A percentile compares a stretch with the other conserved stretches of the same genome.
These are phyloP conservation scores for Neurospora hispaniola DNA, from an alignment of 495 filamentous ascomycete species.

Conservation along the genomic window DNA sequence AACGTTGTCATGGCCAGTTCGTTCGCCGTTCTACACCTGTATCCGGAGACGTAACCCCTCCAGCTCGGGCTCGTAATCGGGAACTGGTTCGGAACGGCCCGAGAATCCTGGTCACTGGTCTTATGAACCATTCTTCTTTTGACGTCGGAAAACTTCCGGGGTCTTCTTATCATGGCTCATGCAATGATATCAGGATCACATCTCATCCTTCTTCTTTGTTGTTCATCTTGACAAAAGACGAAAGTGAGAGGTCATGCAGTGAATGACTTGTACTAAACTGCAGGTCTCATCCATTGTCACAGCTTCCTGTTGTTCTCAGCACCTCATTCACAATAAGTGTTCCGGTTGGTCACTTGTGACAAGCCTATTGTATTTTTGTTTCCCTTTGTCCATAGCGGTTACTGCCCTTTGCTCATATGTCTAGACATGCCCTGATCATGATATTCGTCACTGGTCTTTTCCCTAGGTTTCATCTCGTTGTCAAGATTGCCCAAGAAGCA, in stretches of 20 bases:
- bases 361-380: not conserved
- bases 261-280: not conserved
- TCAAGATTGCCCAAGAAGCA: not conserved
- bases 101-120: not conserved
- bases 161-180: not conserved
- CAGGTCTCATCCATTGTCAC: not conserved
- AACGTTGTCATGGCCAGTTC: too few species aligned
- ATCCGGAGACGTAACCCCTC: not conserved
- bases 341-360: not conserved
- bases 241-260: not conserved
- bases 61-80: not conserved
- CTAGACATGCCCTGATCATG: too few species aligned
- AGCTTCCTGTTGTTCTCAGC: not conserved
- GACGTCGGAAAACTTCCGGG: not conserved
- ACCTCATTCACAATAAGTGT: too few species aligned
- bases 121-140: not conserved
- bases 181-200: not conserved
- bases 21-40: too few species aligned
- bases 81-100: not conserved
- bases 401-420: too few species aligned
- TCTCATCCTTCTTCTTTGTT: not conserved
- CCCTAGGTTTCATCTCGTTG: not conserved
- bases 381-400: too few species aligned
- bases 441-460: not conserved
- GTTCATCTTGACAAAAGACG: not conserved